Percentiles rank a stretch among this genome's conserved stretches.
phyloP scores from a whole-genome alignment of 371 early-diverging fungal genomes.

The Rhizopus sp. region DNA sequence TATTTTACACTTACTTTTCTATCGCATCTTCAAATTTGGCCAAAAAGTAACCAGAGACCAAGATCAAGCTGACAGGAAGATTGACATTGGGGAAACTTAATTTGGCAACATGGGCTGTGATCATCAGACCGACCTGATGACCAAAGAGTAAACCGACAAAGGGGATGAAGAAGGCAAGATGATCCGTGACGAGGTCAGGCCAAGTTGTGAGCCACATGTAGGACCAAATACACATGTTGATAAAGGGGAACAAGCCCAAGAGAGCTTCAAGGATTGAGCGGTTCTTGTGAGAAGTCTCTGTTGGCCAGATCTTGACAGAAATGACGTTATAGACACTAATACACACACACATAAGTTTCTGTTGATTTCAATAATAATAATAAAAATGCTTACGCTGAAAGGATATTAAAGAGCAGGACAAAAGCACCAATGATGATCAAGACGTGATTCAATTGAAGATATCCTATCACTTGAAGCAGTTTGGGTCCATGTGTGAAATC shows the following conservation, averaged over 20 bases:
- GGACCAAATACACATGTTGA: slow-evolving; percentile 52
- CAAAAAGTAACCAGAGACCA: slow-evolving; percentile 67
- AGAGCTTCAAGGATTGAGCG: slow-evolving; percentile 56
- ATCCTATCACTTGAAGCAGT: slow-evolving; percentile 30
- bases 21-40: slow-evolving; percentile 54
- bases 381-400: slow-evolving; percentile 50
- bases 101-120: slow-evolving; percentile 85
- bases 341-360: not conserved
- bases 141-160: slow-evolving; percentile 82
- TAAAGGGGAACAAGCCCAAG: slow-evolving; percentile 67
- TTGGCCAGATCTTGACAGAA: slow-evolving; percentile 31
- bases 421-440: slow-evolving; percentile 60
- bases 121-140: slow-evolving; percentile 82
- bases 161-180: slow-evolving; percentile 68
- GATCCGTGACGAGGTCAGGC: slow-evolving; percentile 63
- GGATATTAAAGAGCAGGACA: slow-evolving; percentile 61
- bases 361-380: too few relatives aligned
- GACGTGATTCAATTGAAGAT: slow-evolving; percentile 64
- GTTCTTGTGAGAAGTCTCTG: slow-evolving; percentile 47
- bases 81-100: slow-evolving; percentile 77
- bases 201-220: slow-evolving; percentile 75
- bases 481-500: slow-evolving; percentile 24
- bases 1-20: slow-evolving; percentile 47
- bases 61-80: slow-evolving; percentile 50
- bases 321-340: slow-evolving; percentile 34